Evolutionary conservation across 108 stramenopile species (phyloP).

Genomic region (Cyclotella sp.): DNA sequence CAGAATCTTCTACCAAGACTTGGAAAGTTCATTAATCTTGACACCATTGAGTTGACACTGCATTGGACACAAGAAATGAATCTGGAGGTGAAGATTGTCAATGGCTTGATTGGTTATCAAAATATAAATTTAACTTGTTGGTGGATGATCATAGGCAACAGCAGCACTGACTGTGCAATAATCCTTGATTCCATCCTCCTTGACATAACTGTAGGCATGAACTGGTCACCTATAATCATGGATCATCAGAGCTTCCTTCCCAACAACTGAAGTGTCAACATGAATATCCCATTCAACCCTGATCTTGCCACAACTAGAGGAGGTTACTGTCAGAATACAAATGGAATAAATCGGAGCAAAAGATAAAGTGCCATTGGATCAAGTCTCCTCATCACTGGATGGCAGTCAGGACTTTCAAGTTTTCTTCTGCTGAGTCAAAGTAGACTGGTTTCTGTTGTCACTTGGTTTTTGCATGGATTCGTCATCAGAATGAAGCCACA

Average conservation of each 20-base stretch:
- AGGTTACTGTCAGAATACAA: too few relatives aligned
- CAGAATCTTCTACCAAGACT: neutral
- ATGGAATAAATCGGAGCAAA: too few relatives aligned
- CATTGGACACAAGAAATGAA: slow-evolving; percentile 35
- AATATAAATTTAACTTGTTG: slow-evolving; percentile 18
- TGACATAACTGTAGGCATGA: neutral
- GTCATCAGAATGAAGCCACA: neutral
- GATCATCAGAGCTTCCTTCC: neutral
- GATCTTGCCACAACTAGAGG: too few relatives aligned
- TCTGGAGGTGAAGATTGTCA: neutral
- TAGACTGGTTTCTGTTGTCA: too few relatives aligned
- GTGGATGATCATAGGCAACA: slow-evolving; percentile 33
- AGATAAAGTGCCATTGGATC: too few relatives aligned
- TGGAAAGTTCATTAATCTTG: slow-evolving; percentile 12
- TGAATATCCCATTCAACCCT: too few relatives aligned
- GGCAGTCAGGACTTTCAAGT: too few relatives aligned
- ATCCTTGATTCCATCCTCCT: neutral
- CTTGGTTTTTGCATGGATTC: too few relatives aligned
- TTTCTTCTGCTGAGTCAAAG: too few relatives aligned
- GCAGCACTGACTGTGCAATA: slow-evolving; percentile 9
- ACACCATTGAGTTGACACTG: slow-evolving; percentile 20
- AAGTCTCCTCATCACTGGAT: too few relatives aligned
- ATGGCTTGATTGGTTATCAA: slow-evolving; percentile 33
- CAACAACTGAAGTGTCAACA: neutral
- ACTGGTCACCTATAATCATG: slow-evolving; percentile 5